phyloP scores from a whole-genome alignment of 1,139 yeast species.

The Yamadazyma taylorii region DNA sequence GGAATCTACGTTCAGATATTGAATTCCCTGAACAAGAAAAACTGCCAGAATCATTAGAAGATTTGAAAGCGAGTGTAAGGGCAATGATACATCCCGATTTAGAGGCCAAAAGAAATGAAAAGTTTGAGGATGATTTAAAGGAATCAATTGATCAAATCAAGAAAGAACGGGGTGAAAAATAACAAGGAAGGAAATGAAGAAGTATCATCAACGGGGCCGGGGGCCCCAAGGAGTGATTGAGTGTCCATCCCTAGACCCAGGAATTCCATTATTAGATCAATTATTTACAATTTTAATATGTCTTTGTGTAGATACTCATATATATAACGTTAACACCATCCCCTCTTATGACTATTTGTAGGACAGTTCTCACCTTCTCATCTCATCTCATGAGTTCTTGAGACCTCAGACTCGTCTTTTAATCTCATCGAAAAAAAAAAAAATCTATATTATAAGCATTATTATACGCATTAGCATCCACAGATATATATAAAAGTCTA shows the following conservation, averaged over 20 bases:
- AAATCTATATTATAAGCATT: too few species aligned
- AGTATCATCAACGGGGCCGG: too few species aligned
- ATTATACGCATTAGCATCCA: too few species aligned
- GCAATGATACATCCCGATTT: conserved; percentile 23
- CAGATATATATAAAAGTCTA: too few species aligned
- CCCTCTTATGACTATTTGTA: too few species aligned
- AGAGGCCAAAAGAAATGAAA: conserved; percentile 9
- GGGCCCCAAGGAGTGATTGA: too few species aligned
- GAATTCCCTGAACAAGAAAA: conserved; percentile 45
- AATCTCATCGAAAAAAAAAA: conserved; percentile 1
- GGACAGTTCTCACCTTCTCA: conserved; percentile 3
- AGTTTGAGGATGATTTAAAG: conserved; percentile 8
- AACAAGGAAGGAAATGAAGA: not conserved
- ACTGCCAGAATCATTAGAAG: conserved; percentile 42
- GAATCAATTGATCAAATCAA: conserved; percentile 6
- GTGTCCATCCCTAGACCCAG: too few species aligned
- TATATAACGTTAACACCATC: too few species aligned
- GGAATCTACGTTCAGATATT: conserved; percentile 60
- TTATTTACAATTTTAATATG: too few species aligned
- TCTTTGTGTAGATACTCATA: too few species aligned
- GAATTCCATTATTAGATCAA: too few species aligned
- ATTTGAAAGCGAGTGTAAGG: conserved; percentile 30
- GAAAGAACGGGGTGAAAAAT: not conserved
- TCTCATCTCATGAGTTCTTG: conserved; percentile 3
- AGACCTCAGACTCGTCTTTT: too few species aligned